These are phyloP conservation scores for Camelina sativa DNA, from an alignment of 345 rosid species.

Conservation along the genomic window DNA sequence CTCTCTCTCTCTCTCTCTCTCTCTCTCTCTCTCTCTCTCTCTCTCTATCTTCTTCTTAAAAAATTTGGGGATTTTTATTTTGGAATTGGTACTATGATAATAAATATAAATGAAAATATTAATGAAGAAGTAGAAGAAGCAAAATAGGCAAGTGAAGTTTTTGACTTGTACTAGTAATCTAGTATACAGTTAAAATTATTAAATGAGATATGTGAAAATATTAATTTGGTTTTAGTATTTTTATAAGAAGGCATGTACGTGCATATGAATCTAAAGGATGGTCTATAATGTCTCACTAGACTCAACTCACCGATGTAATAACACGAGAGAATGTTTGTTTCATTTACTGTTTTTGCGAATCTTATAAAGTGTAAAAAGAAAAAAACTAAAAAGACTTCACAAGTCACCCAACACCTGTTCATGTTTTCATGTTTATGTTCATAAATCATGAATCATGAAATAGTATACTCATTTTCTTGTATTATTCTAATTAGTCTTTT, in stretches of 20 bases:
- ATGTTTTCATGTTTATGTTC: not conserved
- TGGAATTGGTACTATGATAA: conserved; percentile 13
- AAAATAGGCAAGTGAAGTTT: conserved; percentile 13
- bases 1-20: conserved; percentile 13
- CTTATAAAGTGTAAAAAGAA: not conserved
- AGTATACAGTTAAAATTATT: not conserved
- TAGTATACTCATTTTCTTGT: not conserved
- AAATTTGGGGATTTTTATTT: conserved; percentile 14
- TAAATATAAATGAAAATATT: not conserved
- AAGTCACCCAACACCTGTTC: not conserved
- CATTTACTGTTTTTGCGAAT: conserved; percentile 23
- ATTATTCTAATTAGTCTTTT: not conserved
- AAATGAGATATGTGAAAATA: conserved; percentile 10
- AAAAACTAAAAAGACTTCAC: conserved; percentile 10
- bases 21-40: conserved; percentile 21
- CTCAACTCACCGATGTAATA: conserved; percentile 36
- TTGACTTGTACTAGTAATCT: not conserved
- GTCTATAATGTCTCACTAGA: conserved; percentile 27
- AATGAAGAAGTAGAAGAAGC: not conserved
- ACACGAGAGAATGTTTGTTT: conserved; percentile 41
- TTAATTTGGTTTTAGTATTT: not conserved
- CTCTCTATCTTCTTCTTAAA: conserved; percentile 9
- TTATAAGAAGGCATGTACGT: conserved; percentile 19
- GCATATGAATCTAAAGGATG: conserved; percentile 26
- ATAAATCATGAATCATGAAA: not conserved